Conservation (phyloP, 768 basidiomycete genomes). For the Trametes coccinea region DNA sequence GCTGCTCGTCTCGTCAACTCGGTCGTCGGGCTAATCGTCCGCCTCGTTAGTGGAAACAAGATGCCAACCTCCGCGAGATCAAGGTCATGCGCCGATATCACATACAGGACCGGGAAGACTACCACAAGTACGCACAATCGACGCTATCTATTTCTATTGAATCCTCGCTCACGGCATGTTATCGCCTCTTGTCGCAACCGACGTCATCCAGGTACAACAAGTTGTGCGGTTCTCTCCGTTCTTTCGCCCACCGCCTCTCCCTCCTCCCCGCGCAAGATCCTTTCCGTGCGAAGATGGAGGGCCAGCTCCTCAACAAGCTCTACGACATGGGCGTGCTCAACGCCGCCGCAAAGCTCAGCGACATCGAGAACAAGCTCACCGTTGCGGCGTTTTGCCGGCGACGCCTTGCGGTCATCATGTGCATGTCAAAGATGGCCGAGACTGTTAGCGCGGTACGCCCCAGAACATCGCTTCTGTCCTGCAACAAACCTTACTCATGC, state of each 20-base stretch:
- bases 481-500: neutral
- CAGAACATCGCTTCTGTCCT: constrained; percentile 8
- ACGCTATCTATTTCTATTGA: neutral
- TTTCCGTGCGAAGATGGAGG: constrained; percentile 82
- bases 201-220: constrained; percentile 77
- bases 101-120: constrained; percentile 91
- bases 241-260: constrained; percentile 84
- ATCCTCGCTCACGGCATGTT: neutral
- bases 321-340: constrained; percentile 97
- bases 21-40: neutral
- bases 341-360: constrained; percentile 83
- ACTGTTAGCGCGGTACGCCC: constrained; percentile 85
- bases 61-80: constrained; percentile 86
- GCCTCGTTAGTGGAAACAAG: constrained; percentile 85
- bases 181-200: neutral
- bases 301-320: constrained; percentile 85
- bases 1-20: neutral
- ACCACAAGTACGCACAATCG: constrained; percentile 68
- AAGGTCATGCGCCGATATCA: constrained; percentile 96
- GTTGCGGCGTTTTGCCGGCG: constrained; percentile 93
- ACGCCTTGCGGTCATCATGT: constrained; percentile 89
- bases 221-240: constrained; percentile 83
- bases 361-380: constrained; percentile 92
- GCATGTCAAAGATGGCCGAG: constrained; percentile 92
- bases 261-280: constrained; percentile 89